Base-by-base conservation (phyloP, 305 asterid species). In the Andrographis paniculata region DNA sequence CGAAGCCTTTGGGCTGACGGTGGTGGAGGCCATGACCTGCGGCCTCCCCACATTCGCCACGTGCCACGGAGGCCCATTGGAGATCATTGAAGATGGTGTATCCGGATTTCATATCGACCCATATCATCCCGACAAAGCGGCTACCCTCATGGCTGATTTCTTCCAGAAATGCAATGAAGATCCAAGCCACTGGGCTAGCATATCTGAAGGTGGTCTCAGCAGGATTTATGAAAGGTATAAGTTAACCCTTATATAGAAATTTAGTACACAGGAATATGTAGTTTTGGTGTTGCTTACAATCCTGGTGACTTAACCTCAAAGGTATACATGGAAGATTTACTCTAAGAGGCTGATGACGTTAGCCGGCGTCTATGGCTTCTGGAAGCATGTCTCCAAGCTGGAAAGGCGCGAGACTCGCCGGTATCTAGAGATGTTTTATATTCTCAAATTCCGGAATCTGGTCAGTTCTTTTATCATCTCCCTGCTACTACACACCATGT, bases 1-100 rank as follows among this genome's bases (percentile, higher is more conserved):
- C 43, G 99, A 92, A 76, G 99, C 99, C n/a, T 92, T 87, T 61
- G 99, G 99, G 48, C 93, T 92, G 15, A 92, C 97, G 8, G 97
- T 92, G 48, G 91, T 92, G 50, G 99, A 92, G 74, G 94, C 99
- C 23, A 92, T 92, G 99, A 71, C 79, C 1, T 81, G 93, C 56
- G 99, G 95, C 11, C 93, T 92, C 53, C 97, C 99, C 15, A 74
- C 95, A 14, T 74, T 87, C 61, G 97, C 97, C 20, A 92, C 99
- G 20, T 66, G 78, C 70, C 94, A 92, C 38, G 99, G 99, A 10
- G 99, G 99, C 27, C 99, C 99, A 0, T 36, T 72, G 73, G 99
- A 92, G 74, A 92, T 92, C 15, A 92, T 92, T 10, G 94, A 87
- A 76, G 62, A 84, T 24, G 93, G 94, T 30, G 17, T 74, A 20